These are phyloP conservation scores for Ceratobasidium sp. DNA, from an alignment of 1,284 basidiomycete species.

Conservation along the genomic window DNA sequence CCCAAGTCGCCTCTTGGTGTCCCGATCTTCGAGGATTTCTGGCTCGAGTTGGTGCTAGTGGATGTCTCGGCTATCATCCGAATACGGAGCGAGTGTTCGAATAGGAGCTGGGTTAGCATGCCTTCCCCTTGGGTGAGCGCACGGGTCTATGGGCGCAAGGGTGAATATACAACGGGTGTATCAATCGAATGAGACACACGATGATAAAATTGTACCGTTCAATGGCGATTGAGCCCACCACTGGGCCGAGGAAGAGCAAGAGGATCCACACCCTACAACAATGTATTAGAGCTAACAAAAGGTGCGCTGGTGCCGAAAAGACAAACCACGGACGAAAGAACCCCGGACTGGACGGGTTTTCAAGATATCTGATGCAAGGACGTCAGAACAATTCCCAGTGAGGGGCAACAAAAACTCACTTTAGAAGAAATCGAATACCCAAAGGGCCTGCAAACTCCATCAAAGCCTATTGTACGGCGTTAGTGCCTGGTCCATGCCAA, in stretches of 20 bases:
- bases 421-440: conserved; percentile 45
- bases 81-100: conserved; percentile 68
- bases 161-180: not conserved
- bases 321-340: conserved; percentile 46
- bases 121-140: conserved; percentile 45
- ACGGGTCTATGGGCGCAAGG: conserved; percentile 17
- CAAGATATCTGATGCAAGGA: conserved; percentile 40
- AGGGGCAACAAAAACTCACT: not conserved
- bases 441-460: conserved; percentile 46
- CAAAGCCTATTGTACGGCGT: conserved; percentile 28
- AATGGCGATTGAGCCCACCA: conserved; percentile 43
- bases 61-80: conserved; percentile 57
- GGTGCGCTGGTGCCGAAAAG: not conserved
- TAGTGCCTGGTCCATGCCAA: not conserved
- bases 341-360: conserved; percentile 29
- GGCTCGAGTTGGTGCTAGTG: conserved; percentile 5
- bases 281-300: not conserved
- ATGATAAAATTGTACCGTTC: conserved; percentile 47
- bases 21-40: not conserved
- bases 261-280: conserved; percentile 47
- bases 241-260: conserved; percentile 45
- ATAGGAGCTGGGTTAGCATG: conserved; percentile 48
- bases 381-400: not conserved
- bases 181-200: not conserved
- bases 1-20: not conserved